These are phyloP conservation scores for Nakaseomyces nivariensis DNA, from an alignment of 1,139 yeast genomes.

Conservation along the genomic window DNA sequence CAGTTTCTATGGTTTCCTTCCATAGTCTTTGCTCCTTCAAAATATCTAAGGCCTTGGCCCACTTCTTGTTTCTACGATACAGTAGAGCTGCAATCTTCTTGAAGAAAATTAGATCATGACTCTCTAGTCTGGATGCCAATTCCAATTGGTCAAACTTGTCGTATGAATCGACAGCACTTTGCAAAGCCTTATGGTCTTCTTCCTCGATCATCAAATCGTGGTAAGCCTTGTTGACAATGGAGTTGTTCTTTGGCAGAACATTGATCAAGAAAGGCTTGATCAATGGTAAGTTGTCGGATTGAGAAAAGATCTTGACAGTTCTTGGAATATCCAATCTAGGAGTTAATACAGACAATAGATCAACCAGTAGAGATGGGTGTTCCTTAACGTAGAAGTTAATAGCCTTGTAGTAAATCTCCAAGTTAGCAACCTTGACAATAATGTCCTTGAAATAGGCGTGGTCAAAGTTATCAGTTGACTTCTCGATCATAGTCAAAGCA, in stretches of 20 bases:
- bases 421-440: conserved; percentile 86
- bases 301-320: conserved; percentile 89
- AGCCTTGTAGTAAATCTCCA: conserved; percentile 95
- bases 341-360: conserved; percentile 72
- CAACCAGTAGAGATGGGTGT: conserved; percentile 85
- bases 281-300: conserved; percentile 91
- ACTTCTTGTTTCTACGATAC: conserved; percentile 89
- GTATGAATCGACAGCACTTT: conserved; percentile 77
- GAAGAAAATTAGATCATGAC: conserved; percentile 82
- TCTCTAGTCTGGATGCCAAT: conserved; percentile 85
- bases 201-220: conserved; percentile 94
- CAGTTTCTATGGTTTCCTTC: conserved; percentile 90
- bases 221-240: conserved; percentile 88
- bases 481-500: conserved; percentile 94
- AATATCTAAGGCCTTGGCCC: conserved; percentile 78
- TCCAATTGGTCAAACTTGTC: conserved; percentile 90
- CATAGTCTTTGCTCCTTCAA: conserved; percentile 88
- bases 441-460: conserved; percentile 91
- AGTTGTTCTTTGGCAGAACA: conserved; percentile 81
- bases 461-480: conserved; percentile 86
- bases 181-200: conserved; percentile 84
- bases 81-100: conserved; percentile 92
- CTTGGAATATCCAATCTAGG: conserved; percentile 92
- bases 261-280: conserved; percentile 90
- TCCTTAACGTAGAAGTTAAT: conserved; percentile 87